Conservation (phyloP, 768 basidiomycete species). For the Boletus subparvulus region DNA sequence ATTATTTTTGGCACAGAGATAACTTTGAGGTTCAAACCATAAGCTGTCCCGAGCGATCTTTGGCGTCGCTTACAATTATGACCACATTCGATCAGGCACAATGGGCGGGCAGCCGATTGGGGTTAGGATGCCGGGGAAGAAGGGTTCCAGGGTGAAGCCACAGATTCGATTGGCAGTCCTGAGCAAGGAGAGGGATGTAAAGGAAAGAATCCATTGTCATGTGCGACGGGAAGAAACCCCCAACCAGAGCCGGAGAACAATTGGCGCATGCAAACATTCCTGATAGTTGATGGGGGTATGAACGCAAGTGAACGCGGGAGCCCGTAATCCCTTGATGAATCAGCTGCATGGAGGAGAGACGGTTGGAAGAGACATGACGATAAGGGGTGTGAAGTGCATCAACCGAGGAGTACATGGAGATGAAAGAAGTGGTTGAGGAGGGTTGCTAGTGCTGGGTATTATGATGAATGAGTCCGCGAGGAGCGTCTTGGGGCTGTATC, state of each 20-base stretch:
- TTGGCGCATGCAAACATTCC: conserved; percentile 4
- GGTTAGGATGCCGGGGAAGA: conserved; percentile 17
- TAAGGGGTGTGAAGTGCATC: conserved; percentile 13
- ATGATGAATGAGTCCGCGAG: conserved; percentile 1
- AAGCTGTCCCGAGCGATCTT: conserved; percentile 12
- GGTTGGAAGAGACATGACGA: not conserved
- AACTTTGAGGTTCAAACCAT: conserved; percentile 20
- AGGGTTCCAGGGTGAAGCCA: not conserved
- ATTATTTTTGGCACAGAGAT: conserved; percentile 35
- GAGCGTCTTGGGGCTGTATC: not conserved
- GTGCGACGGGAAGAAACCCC: conserved; percentile 3
- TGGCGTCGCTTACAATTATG: conserved; percentile 26
- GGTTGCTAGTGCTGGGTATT: not conserved
- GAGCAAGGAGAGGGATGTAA: not conserved
- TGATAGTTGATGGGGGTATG: conserved; percentile 13
- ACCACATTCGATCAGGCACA: conserved; percentile 30
- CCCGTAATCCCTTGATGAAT: conserved; percentile 17
- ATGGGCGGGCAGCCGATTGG: conserved; percentile 2
- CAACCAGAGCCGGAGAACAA: not conserved
- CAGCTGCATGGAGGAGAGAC: conserved; percentile 1
- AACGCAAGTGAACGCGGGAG: conserved; percentile 13
- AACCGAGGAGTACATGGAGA: conserved; percentile 25
- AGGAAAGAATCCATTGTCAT: not conserved
- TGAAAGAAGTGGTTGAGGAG: conserved; percentile 7
- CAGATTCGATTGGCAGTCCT: not conserved